Evolutionary conservation across 2,329 filamentous ascomycete genomes (phyloP).

Genomic region (Tolypocladium tropicale): DNA sequence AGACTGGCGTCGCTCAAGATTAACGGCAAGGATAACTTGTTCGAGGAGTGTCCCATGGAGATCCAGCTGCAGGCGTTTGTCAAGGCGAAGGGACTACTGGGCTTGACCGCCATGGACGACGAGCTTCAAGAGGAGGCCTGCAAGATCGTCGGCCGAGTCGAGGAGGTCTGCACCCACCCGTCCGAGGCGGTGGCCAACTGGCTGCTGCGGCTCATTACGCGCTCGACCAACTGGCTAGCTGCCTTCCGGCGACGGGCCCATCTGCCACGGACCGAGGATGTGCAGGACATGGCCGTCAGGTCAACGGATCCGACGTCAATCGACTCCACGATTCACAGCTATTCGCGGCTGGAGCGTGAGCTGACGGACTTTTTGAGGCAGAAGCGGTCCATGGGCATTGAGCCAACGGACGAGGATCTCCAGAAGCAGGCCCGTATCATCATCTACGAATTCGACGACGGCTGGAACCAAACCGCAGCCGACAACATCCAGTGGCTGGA

Average conservation of each 20-base stretch:
- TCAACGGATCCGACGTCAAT: constrained; percentile 44
- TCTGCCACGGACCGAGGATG: constrained; percentile 46
- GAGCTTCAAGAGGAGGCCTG: constrained; percentile 52
- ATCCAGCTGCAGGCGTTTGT: constrained; percentile 44
- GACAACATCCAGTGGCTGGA: constrained; percentile 45
- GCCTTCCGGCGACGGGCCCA: constrained; percentile 45
- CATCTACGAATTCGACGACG: constrained; percentile 52
- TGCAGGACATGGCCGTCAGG: constrained; percentile 35
- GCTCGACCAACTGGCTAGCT: constrained; percentile 43
- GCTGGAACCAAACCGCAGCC: constrained; percentile 53
- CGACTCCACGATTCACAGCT: constrained; percentile 50
- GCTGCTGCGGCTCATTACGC: constrained; percentile 40
- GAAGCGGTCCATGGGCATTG: constrained; percentile 32
- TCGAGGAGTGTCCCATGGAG: constrained; percentile 47
- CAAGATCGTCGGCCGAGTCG: constrained; percentile 45
- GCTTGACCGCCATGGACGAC: constrained; percentile 47
- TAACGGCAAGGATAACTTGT: constrained; percentile 47
- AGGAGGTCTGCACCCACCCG: constrained; percentile 38
- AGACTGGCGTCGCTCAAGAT: constrained; percentile 39
- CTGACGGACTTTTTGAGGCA: constrained; percentile 40
- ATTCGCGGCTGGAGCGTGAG: constrained; percentile 44
- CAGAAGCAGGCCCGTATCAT: constrained; percentile 49
- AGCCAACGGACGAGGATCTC: constrained; percentile 42
- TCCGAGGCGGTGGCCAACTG: constrained; percentile 44
- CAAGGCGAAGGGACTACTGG: constrained; percentile 37